Conservation (phyloP, 2,329 filamentous ascomycete species). For the Trichoderma lentiforme region DNA sequence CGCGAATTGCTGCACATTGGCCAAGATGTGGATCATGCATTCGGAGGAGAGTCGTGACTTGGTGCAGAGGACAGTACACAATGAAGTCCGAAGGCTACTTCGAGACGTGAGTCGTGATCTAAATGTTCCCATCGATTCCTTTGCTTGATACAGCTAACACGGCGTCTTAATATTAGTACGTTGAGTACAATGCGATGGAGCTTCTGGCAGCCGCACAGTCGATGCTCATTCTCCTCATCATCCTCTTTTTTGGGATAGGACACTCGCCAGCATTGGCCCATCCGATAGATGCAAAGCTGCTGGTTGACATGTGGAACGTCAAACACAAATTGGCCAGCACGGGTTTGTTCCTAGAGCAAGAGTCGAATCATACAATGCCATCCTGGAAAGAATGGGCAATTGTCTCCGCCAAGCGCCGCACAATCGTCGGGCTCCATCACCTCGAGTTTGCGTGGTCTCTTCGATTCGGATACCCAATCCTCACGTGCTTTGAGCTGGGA, state of each 20-base stretch:
- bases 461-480: not conserved
- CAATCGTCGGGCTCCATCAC: not conserved
- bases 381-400: not conserved
- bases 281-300: not conserved
- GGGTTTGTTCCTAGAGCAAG: not conserved
- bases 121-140: accelerated
- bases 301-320: not conserved
- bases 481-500: not conserved
- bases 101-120: not conserved
- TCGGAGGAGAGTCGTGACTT: not conserved
- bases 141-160: not conserved
- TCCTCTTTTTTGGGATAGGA: not conserved
- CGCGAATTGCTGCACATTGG: not conserved
- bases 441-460: not conserved
- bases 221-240: not conserved
- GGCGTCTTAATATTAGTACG: not conserved
- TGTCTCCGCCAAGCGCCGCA: not conserved
- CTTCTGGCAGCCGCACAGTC: not conserved
- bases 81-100: not conserved
- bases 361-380: not conserved
- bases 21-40: not conserved
- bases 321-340: not conserved
- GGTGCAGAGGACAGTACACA: not conserved
- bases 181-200: not conserved
- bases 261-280: not conserved